phyloP scores from a whole-genome alignment of 495 filamentous ascomycete species.

The Oleoguttula mirabilis region DNA sequence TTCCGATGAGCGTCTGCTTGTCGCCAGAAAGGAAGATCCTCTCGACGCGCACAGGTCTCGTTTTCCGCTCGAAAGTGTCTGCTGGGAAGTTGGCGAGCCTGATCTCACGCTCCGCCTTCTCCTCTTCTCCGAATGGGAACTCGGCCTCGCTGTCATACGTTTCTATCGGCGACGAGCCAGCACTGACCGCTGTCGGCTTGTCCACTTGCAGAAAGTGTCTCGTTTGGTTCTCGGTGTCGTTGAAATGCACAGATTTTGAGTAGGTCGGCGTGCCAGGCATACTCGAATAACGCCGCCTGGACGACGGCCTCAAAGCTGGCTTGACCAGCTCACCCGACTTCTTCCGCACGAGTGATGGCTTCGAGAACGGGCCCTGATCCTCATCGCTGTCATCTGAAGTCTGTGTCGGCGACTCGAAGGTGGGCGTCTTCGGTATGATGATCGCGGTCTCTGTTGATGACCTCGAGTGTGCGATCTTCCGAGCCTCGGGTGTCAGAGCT shows the following conservation, averaged over 20 bases:
- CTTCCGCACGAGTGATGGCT: slow-evolving; percentile 86
- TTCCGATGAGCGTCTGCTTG: slow-evolving; percentile 71
- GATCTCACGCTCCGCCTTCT: slow-evolving; percentile 71
- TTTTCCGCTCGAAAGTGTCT: slow-evolving; percentile 49
- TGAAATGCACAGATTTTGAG: slow-evolving; percentile 90
- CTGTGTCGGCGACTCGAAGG: slow-evolving; percentile 18
- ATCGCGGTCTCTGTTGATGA: slow-evolving; percentile 67
- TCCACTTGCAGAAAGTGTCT: slow-evolving; percentile 90
- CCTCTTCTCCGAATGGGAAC: slow-evolving; percentile 57
- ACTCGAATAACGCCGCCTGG: slow-evolving; percentile 72
- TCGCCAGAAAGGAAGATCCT: slow-evolving; percentile 75
- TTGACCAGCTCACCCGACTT: slow-evolving; percentile 96
- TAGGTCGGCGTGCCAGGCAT: slow-evolving; percentile 97
- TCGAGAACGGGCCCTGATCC: slow-evolving; percentile 51
- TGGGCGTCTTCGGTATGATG: slow-evolving; percentile 13
- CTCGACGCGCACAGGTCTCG: slow-evolving; percentile 62
- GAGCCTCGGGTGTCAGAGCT: slow-evolving; percentile 42
- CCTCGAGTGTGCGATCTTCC: slow-evolving; percentile 67
- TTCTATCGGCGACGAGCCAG: slow-evolving; percentile 87
- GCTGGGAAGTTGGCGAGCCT: slow-evolving; percentile 68
- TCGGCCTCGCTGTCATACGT: slow-evolving; percentile 69
- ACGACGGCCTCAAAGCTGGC: slow-evolving; percentile 71
- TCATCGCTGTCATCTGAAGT: slow-evolving; percentile 35
- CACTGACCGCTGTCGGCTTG: slow-evolving; percentile 84
- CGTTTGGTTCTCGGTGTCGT: slow-evolving; percentile 86